Base-by-base conservation (phyloP, 2,329 filamentous ascomycete genomes). In the Elsinoe fawcettii region DNA sequence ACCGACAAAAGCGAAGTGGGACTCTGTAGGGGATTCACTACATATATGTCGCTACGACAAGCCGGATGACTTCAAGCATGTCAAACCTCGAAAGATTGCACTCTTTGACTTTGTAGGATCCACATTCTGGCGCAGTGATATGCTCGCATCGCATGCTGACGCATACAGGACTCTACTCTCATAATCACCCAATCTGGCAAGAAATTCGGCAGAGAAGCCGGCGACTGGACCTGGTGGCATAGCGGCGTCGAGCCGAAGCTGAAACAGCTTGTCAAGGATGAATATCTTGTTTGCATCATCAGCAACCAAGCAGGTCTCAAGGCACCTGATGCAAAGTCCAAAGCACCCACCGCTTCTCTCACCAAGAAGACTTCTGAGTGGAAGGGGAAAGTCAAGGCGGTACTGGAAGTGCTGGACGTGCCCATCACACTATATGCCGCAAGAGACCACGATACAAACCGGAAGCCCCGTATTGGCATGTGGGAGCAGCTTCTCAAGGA, bases 161-260 rank as follows among this genome's bases (percentile, higher is more conserved):
- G 11, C 16, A 11, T 16, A 30, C 63, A 88, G 85, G 93, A 99
- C 69, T 93, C 88, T 6, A 99, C 93, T 0, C 74, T 99, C 32
- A 90, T 99, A 60, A 77, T 77, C 1, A 87, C 90, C 0, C 79
- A 83, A 3, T 95, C 90, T 0, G 90, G 90, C 6, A 93, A 89
- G 71, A 86, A 81, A 53, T 92, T 92, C 66, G 79, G 83, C 2
- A 79, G 80, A 54, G 81, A 84, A 62, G 81, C 84, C 0, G 75
- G 77, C 3, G 92, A 97, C 68, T 99, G 93, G 93, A 90, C 88
- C 70, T 99, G 93, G 93, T 97, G 90, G 90, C 76, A 95, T 69
- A 64, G 73, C 12, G 77, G 73, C 16, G 87, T 97, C 0, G 89
- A 90, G 1, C 72, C 70, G 0, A 81, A 75, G 55, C 70, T 99